Conservation (phyloP, 108 stramenopile genomes). For the Nitzschia putrida region DNA sequence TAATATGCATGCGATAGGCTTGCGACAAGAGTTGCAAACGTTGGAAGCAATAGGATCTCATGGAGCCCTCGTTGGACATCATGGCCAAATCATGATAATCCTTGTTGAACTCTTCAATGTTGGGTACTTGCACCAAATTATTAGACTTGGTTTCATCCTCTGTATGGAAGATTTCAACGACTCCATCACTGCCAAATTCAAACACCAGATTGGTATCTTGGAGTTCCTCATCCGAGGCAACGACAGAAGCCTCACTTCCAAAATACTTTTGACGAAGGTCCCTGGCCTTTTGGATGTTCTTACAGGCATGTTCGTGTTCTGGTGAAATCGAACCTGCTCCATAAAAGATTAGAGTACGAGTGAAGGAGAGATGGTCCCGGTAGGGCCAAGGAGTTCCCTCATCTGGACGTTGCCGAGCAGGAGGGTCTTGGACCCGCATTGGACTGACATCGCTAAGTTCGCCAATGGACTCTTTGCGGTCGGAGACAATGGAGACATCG, state of each 20-base stretch:
- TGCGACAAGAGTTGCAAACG: conserved; percentile 78
- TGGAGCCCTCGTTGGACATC: conserved; percentile 71
- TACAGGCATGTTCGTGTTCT: conserved; percentile 77
- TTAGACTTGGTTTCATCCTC: conserved; percentile 26
- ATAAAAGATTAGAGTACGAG: conserved; percentile 86
- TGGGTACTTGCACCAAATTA: conserved; percentile 63
- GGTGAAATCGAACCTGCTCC: conserved; percentile 78
- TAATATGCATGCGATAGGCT: conserved; percentile 87
- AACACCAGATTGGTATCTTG: conserved; percentile 23
- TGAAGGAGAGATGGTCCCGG: conserved; percentile 81
- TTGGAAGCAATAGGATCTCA: conserved; percentile 87
- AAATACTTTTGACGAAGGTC: conserved; percentile 74
- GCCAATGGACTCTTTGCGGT: background rate
- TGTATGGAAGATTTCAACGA: conserved; percentile 60
- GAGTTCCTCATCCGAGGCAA: conserved; percentile 17
- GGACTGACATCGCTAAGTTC: background rate
- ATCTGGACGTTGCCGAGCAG: conserved; percentile 77
- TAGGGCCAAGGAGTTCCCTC: conserved; percentile 53
- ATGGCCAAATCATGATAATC: conserved; percentile 79
- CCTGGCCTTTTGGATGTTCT: conserved; percentile 67
- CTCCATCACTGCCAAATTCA: conserved; percentile 67
- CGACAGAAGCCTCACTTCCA: conserved; percentile 39
- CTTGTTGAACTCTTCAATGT: conserved; percentile 60
- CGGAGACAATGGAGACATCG: conserved; percentile 15
- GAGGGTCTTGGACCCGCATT: conserved; percentile 54